phyloP scores from a whole-genome alignment of 2,329 filamentous ascomycete species.

The Cladosporium halotolerans region DNA sequence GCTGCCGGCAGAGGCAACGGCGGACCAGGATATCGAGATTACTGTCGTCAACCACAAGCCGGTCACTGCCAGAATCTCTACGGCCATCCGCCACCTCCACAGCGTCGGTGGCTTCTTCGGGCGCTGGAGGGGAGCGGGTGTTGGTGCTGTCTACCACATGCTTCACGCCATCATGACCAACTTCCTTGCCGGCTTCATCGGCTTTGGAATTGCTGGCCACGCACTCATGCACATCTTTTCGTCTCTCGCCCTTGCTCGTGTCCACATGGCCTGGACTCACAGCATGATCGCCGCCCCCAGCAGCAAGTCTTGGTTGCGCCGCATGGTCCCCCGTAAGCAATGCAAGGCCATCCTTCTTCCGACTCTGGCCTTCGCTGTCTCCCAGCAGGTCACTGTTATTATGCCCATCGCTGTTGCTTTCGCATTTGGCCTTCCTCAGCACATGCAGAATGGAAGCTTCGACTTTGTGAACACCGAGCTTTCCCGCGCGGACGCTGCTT shows the following conservation, averaged over 20 bases:
- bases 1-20: slow-evolving; percentile 23
- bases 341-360: slow-evolving; percentile 66
- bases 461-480: slow-evolving; percentile 12
- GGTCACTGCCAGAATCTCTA: slow-evolving; percentile 55
- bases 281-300: slow-evolving; percentile 70
- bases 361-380: slow-evolving; percentile 56
- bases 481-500: slow-evolving; percentile 19
- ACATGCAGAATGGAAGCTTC: slow-evolving; percentile 22
- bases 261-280: slow-evolving; percentile 77
- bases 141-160: slow-evolving; percentile 31
- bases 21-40: slow-evolving; percentile 33
- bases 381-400: slow-evolving; percentile 44
- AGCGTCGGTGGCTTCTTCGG: slow-evolving; percentile 30
- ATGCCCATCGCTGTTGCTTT: slow-evolving; percentile 46
- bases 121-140: slow-evolving; percentile 30
- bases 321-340: slow-evolving; percentile 60
- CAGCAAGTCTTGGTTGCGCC: slow-evolving; percentile 56
- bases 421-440: slow-evolving; percentile 39
- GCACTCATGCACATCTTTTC: slow-evolving; percentile 51
- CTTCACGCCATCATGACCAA: slow-evolving; percentile 23
- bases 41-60: slow-evolving; percentile 48
- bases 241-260: slow-evolving; percentile 57
- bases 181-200: slow-evolving; percentile 32
- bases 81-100: slow-evolving; percentile 55
- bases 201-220: slow-evolving; percentile 39